A percentile compares a stretch with the other conserved stretches of the same genome.
phyloP scores from a whole-genome alignment of 768 basidiomycete species.

The Tulasnella sp. region DNA sequence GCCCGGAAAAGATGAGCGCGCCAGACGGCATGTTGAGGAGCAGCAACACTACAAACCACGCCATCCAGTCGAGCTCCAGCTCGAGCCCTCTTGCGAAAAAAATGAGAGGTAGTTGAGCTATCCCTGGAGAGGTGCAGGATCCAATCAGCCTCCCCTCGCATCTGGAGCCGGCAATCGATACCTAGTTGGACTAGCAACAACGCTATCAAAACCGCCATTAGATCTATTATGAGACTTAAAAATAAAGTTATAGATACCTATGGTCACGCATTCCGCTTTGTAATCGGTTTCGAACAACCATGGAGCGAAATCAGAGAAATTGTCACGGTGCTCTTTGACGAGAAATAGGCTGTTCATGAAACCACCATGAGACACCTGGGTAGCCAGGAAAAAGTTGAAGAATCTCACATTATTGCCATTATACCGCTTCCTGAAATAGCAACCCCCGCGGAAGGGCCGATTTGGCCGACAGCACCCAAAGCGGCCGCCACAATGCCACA shows the following conservation, averaged over 20 bases:
- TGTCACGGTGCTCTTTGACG: neutral
- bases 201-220: neutral
- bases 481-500: neutral
- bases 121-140: neutral
- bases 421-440: neutral
- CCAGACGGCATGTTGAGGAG: too few species aligned
- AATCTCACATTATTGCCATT: neutral
- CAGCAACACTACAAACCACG: too few species aligned
- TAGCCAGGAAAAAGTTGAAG: too few species aligned
- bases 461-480: neutral
- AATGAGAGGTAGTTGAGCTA: neutral
- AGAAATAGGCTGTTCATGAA: neutral
- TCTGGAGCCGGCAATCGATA: neutral
- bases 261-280: neutral
- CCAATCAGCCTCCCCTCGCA: neutral
- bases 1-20: too few species aligned
- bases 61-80: too few species aligned
- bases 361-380: too few species aligned
- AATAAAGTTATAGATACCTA: neutral
- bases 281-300: neutral
- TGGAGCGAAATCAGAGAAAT: neutral
- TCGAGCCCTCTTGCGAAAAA: too few species aligned
- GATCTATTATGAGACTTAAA: neutral
- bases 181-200: neutral
- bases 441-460: neutral